Conservation (phyloP, 352 stramenopile species). For the Phytopythium helicoides region DNA sequence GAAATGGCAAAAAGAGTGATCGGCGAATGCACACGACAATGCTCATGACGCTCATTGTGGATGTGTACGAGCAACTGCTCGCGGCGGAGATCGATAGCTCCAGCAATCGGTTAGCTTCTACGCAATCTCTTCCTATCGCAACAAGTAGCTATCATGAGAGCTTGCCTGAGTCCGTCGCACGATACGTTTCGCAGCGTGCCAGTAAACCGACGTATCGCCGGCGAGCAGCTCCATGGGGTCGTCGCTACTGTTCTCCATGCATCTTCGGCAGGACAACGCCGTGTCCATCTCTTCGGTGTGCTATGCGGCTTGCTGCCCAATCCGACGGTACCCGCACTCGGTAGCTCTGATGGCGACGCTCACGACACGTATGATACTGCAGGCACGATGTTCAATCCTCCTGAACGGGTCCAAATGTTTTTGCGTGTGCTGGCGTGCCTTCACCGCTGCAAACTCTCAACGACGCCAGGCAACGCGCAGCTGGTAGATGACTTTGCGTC, state of each 20-base stretch:
- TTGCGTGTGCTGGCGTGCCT: conserved; percentile 62
- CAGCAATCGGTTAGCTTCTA: background rate
- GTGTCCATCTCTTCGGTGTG: conserved; percentile 53
- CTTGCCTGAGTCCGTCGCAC: conserved; percentile 69
- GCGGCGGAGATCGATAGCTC: conserved; percentile 35
- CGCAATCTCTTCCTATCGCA: background rate
- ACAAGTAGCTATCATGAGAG: conserved; percentile 26
- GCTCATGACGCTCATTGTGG: conserved; percentile 66
- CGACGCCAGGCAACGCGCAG: conserved; percentile 16
- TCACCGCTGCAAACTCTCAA: conserved; percentile 48
- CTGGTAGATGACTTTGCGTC: conserved; percentile 18
- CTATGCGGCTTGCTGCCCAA: conserved; percentile 44
- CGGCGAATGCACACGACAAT: conserved; percentile 68
- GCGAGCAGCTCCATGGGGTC: conserved; percentile 60
- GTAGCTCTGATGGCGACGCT: background rate
- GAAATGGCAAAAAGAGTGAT: conserved; percentile 48
- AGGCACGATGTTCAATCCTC: conserved; percentile 55
- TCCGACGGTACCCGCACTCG: background rate
- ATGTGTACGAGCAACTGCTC: conserved; percentile 71
- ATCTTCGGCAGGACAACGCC: conserved; percentile 32
- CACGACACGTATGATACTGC: background rate
- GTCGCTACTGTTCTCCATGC: conserved; percentile 51
- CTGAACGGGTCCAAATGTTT: conserved; percentile 68
- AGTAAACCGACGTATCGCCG: conserved; percentile 39
- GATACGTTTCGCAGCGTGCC: conserved; percentile 46